These are phyloP conservation scores for Quercus lobata DNA, from an alignment of 331 rosid species.

Conservation along the genomic window DNA sequence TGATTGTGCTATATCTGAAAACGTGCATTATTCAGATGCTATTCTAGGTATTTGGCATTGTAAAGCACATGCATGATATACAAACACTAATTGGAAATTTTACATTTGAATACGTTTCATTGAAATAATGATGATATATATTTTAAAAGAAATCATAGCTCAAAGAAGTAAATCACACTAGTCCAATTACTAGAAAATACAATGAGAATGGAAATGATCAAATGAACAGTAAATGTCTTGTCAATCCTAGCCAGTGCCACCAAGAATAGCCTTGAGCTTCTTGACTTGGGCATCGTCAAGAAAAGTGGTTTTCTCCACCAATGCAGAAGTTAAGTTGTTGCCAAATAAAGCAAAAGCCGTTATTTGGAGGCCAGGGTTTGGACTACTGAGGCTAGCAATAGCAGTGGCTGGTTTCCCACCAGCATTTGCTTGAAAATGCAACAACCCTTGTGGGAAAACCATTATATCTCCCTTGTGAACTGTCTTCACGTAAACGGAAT, in stretches of 20 bases:
- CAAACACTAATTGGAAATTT: too few species aligned
- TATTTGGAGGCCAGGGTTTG: constrained; percentile 88
- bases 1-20: too few species aligned
- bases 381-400: constrained; percentile 47
- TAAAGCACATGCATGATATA: too few species aligned
- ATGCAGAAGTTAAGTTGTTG: constrained; percentile 45
- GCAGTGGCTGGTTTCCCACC: constrained; percentile 37
- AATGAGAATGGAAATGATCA: too few species aligned
- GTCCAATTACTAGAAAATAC: neutral
- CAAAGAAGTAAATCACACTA: neutral
- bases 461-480: constrained; percentile 59
- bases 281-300: constrained; percentile 55
- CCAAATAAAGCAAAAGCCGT: constrained; percentile 73
- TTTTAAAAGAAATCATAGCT: too few species aligned
- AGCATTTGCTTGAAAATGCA: constrained; percentile 65
- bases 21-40: too few species aligned
- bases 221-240: too few species aligned
- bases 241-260: constrained; percentile 40
- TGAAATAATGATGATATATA: too few species aligned
- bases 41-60: too few species aligned
- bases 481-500: constrained; percentile 43
- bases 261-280: constrained; percentile 88
- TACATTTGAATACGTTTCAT: too few species aligned
- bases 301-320: constrained; percentile 54
- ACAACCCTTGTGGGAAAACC: constrained; percentile 79